Conservation (phyloP, 1,284 basidiomycete species). For the Takashimella tepidaria region DNA sequence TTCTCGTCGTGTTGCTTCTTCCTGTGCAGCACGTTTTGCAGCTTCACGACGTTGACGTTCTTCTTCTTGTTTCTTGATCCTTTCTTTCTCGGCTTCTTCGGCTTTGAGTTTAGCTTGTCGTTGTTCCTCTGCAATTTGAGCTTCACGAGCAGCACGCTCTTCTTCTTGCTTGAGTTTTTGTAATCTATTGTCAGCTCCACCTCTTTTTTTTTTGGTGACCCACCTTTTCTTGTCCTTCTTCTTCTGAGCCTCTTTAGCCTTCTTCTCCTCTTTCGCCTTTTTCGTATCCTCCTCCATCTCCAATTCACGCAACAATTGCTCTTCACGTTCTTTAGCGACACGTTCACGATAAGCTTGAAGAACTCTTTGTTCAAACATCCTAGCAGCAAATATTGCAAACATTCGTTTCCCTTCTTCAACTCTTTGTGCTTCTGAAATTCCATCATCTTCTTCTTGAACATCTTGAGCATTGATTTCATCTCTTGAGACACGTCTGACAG, state of each 20-base stretch:
- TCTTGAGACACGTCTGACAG: conserved; percentile 85
- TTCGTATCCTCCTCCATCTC: conserved; percentile 79
- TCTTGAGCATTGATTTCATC: conserved; percentile 70
- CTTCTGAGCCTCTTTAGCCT: conserved; percentile 92
- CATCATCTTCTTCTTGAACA: conserved; percentile 56
- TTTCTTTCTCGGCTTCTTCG: conserved; percentile 60
- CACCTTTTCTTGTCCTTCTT: conserved; percentile 65
- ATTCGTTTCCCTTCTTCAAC: conserved; percentile 98
- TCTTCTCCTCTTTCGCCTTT: conserved; percentile 84
- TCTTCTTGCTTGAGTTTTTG: conserved; percentile 91
- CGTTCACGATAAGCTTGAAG: conserved; percentile 86
- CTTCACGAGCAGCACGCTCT: conserved; percentile 70
- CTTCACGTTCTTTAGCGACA: conserved; percentile 84
- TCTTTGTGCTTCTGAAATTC: conserved; percentile 63
- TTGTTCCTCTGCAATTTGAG: conserved; percentile 76
- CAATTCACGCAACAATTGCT: conserved; percentile 78
- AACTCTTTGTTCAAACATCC: conserved; percentile 98
- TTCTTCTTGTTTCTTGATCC: conserved; percentile 65
- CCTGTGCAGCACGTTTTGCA: conserved; percentile 66
- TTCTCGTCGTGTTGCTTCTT: conserved; percentile 58
- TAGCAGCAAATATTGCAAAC: conserved; percentile 99
- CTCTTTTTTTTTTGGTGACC: conserved; percentile 3
- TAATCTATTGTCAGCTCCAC: conserved; percentile 54
- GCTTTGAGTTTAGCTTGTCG: conserved; percentile 63
- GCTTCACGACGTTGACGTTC: conserved; percentile 67